Percentiles rank a stretch among this genome's conserved stretches.
Conservation (phyloP, 805 yeast species). For the Sugiyamaella smithiae region DNA sequence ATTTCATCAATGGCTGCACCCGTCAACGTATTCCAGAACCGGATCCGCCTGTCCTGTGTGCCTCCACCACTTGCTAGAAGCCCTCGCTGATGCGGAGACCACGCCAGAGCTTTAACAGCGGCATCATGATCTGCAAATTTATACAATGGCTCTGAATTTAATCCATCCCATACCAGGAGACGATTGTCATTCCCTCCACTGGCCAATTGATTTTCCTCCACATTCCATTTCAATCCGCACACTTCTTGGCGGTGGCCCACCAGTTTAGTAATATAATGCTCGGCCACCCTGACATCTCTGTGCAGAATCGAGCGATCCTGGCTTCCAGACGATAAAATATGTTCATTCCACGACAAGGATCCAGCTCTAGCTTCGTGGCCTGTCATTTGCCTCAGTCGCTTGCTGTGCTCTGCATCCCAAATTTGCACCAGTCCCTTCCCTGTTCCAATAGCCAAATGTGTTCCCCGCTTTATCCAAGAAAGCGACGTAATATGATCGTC, state of each 20-base stretch:
- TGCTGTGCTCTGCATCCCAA: slow-evolving; percentile 74
- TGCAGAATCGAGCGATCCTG: slow-evolving; percentile 82
- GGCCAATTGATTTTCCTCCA: slow-evolving; percentile 86
- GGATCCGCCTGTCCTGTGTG: slow-evolving; percentile 85
- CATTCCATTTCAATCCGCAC: slow-evolving; percentile 94
- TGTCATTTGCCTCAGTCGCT: slow-evolving; percentile 85
- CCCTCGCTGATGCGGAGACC: slow-evolving; percentile 98
- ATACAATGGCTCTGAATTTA: slow-evolving; percentile 62
- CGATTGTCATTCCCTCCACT: slow-evolving; percentile 95
- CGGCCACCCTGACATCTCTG: slow-evolving; percentile 85
- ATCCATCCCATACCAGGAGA: slow-evolving; percentile 84
- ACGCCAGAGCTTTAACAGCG: slow-evolving; percentile 93
- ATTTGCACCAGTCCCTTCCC: slow-evolving; percentile 83
- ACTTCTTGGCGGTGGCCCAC: slow-evolving; percentile 88
- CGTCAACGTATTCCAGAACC: slow-evolving; percentile 87
- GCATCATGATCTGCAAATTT: slow-evolving; percentile 83
- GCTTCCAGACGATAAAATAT: slow-evolving; percentile 81
- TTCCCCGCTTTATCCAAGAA: slow-evolving; percentile 92
- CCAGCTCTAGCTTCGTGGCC: slow-evolving; percentile 87
- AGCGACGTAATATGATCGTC: slow-evolving; percentile 76
- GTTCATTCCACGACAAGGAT: slow-evolving; percentile 92
- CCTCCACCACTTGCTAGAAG: slow-evolving; percentile 96
- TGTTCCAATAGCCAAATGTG: slow-evolving; percentile 93
- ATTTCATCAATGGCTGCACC: slow-evolving; percentile 72
- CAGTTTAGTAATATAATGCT: slow-evolving; percentile 70